A percentile compares a stretch with the other conserved stretches of the same genome.
Conservation (phyloP, 805 yeast species). For the Metschnikowia drakensbergensis region DNA sequence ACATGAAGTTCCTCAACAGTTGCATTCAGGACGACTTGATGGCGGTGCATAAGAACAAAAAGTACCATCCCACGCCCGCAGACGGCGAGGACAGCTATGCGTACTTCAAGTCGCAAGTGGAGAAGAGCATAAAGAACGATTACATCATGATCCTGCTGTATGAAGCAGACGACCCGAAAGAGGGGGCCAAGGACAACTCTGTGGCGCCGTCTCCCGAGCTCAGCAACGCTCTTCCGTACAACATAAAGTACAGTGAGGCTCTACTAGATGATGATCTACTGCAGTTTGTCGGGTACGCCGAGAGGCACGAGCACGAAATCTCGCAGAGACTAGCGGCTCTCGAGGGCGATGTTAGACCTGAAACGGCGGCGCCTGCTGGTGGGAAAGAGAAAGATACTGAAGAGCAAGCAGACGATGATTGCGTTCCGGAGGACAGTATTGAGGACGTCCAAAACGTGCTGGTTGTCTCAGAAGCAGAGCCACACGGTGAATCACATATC, state of each 20-base stretch:
- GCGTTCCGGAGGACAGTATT: too few species aligned
- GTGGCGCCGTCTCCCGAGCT: slow-evolving; percentile 23
- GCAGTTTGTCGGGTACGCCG: slow-evolving; percentile 20
- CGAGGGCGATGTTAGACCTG: not conserved
- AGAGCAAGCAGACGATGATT: not conserved
- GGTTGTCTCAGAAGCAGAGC: too few species aligned
- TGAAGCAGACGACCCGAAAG: slow-evolving; percentile 16
- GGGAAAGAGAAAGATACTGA: too few species aligned
- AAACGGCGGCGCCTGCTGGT: too few species aligned
- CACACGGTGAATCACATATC: too few species aligned
- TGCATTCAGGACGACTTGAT: slow-evolving; percentile 26
- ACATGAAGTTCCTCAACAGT: slow-evolving; percentile 32
- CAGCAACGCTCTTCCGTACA: slow-evolving; percentile 29
- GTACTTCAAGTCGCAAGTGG: slow-evolving; percentile 22
- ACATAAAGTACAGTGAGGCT: slow-evolving; percentile 25
- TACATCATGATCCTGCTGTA: slow-evolving; percentile 27
- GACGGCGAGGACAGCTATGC: slow-evolving; percentile 17
- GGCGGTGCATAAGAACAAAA: slow-evolving; percentile 25
- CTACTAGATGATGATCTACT: slow-evolving; percentile 27
- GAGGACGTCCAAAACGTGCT: too few species aligned
- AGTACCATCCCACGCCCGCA: slow-evolving; percentile 26
- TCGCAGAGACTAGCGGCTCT: slow-evolving; percentile 2
- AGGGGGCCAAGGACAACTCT: slow-evolving; percentile 8
- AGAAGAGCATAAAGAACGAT: slow-evolving; percentile 28
- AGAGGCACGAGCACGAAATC: slow-evolving; percentile 13